Conservation (phyloP, 176 grass and related monocot species). For the Zea luxurians region DNA sequence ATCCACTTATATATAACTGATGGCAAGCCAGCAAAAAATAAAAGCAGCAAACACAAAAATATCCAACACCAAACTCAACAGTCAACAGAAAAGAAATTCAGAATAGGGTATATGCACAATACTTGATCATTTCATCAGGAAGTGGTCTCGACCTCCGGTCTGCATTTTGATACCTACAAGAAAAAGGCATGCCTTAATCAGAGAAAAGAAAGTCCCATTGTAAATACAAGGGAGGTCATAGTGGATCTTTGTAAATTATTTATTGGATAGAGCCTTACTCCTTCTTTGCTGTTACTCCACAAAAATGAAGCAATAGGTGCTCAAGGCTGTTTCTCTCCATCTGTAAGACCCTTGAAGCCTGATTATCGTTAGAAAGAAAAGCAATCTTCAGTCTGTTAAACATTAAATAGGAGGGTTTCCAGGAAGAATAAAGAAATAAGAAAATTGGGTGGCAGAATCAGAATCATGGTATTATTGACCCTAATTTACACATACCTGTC, state of each 20-base stretch:
- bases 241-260: not conserved
- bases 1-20: no score
- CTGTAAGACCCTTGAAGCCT: conserved; percentile 90
- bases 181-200: conserved; percentile 32
- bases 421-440: conserved; percentile 31
- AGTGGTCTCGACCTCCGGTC: conserved; percentile 92
- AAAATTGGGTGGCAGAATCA: conserved; percentile 3
- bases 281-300: conserved; percentile 87
- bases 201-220: conserved; percentile 31
- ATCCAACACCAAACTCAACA: conserved; percentile 22
- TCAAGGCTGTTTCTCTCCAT: conserved; percentile 94
- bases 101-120: conserved; percentile 40
- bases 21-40: no score
- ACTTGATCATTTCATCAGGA: conserved; percentile 95
- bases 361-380: conserved; percentile 32
- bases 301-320: conserved; percentile 81
- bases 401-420: conserved; percentile 19
- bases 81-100: conserved; percentile 34
- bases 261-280: conserved; percentile 44
- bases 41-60: no score
- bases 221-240: conserved; percentile 28
- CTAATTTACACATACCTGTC: conserved; percentile 64
- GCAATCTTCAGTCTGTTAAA: conserved; percentile 28
- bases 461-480: not conserved
- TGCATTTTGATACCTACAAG: conserved; percentile 92